Percentiles rank a stretch among this genome's conserved stretches.
phyloP scores from a whole-genome alignment of 2,329 filamentous ascomycete genomes.

The Colletotrichum sp. region DNA sequence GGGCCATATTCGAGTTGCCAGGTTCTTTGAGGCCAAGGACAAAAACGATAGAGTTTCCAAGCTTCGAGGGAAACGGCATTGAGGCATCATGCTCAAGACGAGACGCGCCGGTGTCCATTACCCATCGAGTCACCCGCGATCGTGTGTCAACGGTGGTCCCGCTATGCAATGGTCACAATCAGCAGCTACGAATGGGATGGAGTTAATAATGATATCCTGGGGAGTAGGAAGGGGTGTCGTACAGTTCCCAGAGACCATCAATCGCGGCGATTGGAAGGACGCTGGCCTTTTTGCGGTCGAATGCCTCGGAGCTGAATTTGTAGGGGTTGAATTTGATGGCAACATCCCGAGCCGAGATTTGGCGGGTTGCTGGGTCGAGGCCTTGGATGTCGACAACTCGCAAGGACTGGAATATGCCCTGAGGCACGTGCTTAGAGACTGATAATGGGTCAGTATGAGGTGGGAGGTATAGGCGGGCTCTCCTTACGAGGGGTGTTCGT shows the following conservation, averaged over 20 bases:
- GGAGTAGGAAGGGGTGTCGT: neutral
- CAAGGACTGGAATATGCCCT: conserved; percentile 10
- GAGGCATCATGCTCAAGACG: neutral
- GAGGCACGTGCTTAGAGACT: conserved; percentile 1
- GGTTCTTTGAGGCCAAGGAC: neutral
- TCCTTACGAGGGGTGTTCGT: neutral
- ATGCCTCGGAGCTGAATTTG: neutral
- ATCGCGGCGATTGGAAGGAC: neutral
- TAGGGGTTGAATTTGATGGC: conserved; percentile 10
- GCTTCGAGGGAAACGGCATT: neutral
- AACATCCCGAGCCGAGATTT: conserved; percentile 1
- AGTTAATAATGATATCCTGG: neutral
- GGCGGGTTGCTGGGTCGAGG: neutral
- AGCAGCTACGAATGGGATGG: neutral
- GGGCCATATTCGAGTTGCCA: neutral
- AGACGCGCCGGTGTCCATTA: neutral
- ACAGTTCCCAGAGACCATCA: conserved; percentile 16
- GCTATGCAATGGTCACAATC: neutral
- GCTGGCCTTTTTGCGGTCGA: neutral
- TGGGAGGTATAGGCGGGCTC: neutral
- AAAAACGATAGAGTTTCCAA: neutral
- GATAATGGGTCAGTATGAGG: neutral
- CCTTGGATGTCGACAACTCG: conserved; percentile 17
- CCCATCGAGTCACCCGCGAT: neutral
- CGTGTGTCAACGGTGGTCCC: neutral